These are phyloP conservation scores for Myxozyma monticola DNA, from an alignment of 805 yeast genomes.

Conservation along the genomic window DNA sequence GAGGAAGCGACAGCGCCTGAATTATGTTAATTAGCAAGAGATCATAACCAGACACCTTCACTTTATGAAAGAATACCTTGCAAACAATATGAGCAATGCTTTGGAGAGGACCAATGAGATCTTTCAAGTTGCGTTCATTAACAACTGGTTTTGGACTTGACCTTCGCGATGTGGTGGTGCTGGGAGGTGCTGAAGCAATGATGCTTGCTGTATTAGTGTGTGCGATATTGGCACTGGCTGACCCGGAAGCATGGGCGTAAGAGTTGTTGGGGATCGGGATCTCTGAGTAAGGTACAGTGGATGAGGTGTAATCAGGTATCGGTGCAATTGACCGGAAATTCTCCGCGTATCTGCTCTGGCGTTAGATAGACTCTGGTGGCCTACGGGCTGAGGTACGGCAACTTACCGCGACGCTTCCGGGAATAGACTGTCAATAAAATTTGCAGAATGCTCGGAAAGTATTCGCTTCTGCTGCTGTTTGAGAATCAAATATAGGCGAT, in stretches of 20 bases:
- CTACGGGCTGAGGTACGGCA: too few species aligned
- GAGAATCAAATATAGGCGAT: conserved; percentile 5
- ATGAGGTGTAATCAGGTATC: too few species aligned
- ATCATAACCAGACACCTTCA: not conserved
- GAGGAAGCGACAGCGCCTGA: conserved; percentile 66
- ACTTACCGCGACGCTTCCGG: conserved; percentile 6
- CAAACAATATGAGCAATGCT: conserved; percentile 15
- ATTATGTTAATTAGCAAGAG: not conserved
- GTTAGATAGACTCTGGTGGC: too few species aligned
- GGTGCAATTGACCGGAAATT: too few species aligned
- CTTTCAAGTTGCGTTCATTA: conserved; percentile 15
- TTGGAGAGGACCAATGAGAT: conserved; percentile 15
- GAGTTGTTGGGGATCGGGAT: too few species aligned
- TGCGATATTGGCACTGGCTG: not conserved
- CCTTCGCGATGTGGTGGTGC: not conserved
- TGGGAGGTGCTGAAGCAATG: too few species aligned
- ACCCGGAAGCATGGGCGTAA: too few species aligned
- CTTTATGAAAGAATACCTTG: conserved; percentile 6
- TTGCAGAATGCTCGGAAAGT: conserved; percentile 5
- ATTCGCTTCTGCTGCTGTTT: conserved; percentile 12
- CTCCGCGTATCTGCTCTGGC: too few species aligned
- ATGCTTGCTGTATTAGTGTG: not conserved
- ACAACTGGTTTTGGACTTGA: conserved; percentile 18
- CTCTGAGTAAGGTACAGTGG: too few species aligned
- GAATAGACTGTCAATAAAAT: conserved; percentile 3